Evolutionary conservation across 2,329 filamentous ascomycete genomes (phyloP).

Genomic region (Fusarium tupiense): DNA sequence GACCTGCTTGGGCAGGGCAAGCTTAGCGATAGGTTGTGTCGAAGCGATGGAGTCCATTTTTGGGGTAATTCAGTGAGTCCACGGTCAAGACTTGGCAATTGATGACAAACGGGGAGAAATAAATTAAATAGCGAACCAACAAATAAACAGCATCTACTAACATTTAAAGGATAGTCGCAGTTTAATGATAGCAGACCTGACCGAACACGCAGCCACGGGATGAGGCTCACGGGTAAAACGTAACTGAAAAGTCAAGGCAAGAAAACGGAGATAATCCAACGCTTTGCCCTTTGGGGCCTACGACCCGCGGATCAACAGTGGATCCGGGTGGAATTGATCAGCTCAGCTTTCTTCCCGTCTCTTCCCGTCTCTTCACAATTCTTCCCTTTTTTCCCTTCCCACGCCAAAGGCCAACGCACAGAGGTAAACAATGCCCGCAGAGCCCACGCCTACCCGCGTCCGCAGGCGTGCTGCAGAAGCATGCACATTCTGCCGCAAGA

Average conservation of each 20-base stretch:
- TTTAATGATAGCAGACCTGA: background rate
- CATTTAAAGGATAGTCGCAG: background rate
- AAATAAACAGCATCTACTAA: background rate
- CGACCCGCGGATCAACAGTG: slow-evolving; percentile 22
- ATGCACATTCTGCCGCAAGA: slow-evolving; percentile 45
- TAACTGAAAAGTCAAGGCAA: background rate
- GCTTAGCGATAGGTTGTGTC: background rate
- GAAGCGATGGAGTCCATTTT: slow-evolving; percentile 13
- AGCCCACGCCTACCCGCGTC: slow-evolving; percentile 19
- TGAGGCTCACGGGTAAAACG: background rate
- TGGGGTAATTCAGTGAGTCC: background rate
- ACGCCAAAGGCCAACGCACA: background rate
- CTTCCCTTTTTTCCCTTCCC: background rate
- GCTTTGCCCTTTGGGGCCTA: background rate
- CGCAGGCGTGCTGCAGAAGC: slow-evolving; percentile 44
- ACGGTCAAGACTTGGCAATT: background rate
- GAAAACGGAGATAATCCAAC: background rate
- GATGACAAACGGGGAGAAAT: background rate
- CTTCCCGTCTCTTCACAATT: slow-evolving; percentile 3
- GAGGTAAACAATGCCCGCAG: background rate
- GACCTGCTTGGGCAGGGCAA: background rate
- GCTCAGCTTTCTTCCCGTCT: slow-evolving; percentile 3
- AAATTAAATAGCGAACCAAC: background rate
- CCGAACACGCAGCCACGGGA: background rate
- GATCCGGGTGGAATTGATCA: background rate